Percentiles rank a stretch among this genome's conserved stretches.
phyloP scores from a whole-genome alignment of 768 basidiomycete genomes.

The Leccinum broughii region DNA sequence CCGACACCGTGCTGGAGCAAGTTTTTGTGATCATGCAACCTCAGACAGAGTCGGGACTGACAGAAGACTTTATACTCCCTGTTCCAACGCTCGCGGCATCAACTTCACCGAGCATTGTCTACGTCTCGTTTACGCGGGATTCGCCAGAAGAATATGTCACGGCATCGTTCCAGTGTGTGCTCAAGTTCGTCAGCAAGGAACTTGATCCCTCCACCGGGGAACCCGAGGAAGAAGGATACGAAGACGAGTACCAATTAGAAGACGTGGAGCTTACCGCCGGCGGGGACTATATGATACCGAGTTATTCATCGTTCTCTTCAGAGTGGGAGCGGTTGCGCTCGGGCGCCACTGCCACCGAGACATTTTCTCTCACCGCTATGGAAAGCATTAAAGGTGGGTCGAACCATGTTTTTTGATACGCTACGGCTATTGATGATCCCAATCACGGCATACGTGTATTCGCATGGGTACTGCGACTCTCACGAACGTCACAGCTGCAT shows the following conservation, averaged over 20 bases:
- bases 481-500: conserved; percentile 65
- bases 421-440: conserved; percentile 19
- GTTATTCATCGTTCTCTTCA: conserved; percentile 84
- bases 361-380: conserved; percentile 89
- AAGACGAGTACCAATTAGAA: conserved; percentile 97
- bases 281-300: conserved; percentile 95
- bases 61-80: conserved; percentile 95
- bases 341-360: conserved; percentile 82
- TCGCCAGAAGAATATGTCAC: conserved; percentile 73
- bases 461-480: conserved; percentile 12
- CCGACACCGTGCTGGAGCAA: conserved; percentile 92
- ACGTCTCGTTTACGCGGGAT: conserved; percentile 91
- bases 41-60: conserved; percentile 68
- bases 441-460: conserved; percentile 16
- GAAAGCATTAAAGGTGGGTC: conserved; percentile 89
- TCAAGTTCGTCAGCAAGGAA: conserved; percentile 97
- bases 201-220: conserved; percentile 93
- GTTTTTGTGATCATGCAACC: conserved; percentile 93
- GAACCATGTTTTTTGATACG: conserved; percentile 8
- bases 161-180: conserved; percentile 85
- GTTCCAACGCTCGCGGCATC: conserved; percentile 65
- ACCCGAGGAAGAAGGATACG: conserved; percentile 98
- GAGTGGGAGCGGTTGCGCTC: conserved; percentile 94
- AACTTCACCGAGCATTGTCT: conserved; percentile 81
- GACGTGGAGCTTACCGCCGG: conserved; percentile 92